Percentiles rank a stretch among this genome's conserved stretches.
phyloP scores from a whole-genome alignment of 179 eudicot genomes.

The Monotropa hypopitys region DNA sequence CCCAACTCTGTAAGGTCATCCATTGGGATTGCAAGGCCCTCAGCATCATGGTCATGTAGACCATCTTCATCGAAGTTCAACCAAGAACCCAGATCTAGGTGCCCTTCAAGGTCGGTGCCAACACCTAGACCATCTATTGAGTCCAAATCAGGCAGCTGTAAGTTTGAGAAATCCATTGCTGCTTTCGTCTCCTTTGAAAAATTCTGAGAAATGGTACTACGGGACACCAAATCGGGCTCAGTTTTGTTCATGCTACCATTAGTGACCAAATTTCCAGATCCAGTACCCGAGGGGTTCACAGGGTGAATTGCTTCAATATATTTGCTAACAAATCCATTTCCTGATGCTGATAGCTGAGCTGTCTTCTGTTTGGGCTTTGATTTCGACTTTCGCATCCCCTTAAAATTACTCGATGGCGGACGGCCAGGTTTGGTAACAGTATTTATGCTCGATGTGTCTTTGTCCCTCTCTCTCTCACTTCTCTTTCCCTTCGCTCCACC shows the following conservation, averaged over 20 bases:
- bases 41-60: constrained; percentile 47
- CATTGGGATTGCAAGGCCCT: constrained; percentile 85
- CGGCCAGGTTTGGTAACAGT: constrained; percentile 37
- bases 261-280: constrained; percentile 18
- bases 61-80: constrained; percentile 74
- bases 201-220: constrained; percentile 25
- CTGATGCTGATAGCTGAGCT: constrained; percentile 43
- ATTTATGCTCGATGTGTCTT: constrained; percentile 17
- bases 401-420: constrained; percentile 36
- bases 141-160: constrained; percentile 49
- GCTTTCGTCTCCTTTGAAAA: constrained; percentile 38
- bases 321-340: constrained; percentile 16
- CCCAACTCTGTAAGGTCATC: constrained; percentile 51
- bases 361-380: constrained; percentile 82
- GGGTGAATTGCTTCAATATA: constrained; percentile 26
- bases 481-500: constrained; percentile 83
- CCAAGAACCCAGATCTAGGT: constrained; percentile 67
- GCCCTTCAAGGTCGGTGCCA: constrained; percentile 40
- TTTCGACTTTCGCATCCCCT: constrained; percentile 66
- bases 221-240: constrained; percentile 31
- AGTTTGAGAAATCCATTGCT: constrained; percentile 28
- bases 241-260: constrained; percentile 26
- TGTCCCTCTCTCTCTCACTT: constrained; percentile 59
- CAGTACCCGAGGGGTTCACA: constrained; percentile 23
- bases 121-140: constrained; percentile 50